phyloP scores from a whole-genome alignment of 2,329 filamentous ascomycete genomes.

The Zasmidium angulare region DNA sequence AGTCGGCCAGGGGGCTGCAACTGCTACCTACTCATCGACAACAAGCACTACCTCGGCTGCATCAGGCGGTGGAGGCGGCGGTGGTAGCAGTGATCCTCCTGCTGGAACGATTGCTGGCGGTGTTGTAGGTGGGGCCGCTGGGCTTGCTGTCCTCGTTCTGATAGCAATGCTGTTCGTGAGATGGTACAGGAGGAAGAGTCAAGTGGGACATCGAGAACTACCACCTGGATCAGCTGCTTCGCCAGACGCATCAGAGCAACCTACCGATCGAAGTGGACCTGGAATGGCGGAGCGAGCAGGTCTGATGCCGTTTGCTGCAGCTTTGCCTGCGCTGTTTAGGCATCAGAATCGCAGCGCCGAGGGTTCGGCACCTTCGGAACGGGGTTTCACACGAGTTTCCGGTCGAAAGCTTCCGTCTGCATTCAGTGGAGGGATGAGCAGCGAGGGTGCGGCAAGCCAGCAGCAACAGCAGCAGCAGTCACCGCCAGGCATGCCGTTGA shows the following conservation, averaged over 20 bases:
- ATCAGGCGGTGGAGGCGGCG: conserved; percentile 5
- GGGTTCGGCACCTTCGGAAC: conserved; percentile 34
- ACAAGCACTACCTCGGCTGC: conserved; percentile 10
- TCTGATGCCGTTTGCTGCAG: conserved; percentile 37
- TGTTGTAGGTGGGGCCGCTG: conserved; percentile 62
- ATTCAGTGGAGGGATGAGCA: conserved; percentile 50
- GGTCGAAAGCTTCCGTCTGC: conserved; percentile 51
- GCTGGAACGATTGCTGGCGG: conserved; percentile 60
- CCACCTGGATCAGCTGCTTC: conserved; percentile 22
- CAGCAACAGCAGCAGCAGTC: conserved; percentile 17
- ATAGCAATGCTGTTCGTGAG: conserved; percentile 54
- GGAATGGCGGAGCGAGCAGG: conserved; percentile 44
- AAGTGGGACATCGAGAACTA: conserved; percentile 26
- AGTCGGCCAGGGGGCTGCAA: conserved; percentile 7
- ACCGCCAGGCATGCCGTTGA: conserved; percentile 22
- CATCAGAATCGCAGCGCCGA: conserved; percentile 31
- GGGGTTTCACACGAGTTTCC: conserved; percentile 48
- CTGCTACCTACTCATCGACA: conserved; percentile 9
- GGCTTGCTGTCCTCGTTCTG: conserved; percentile 52
- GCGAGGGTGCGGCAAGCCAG: conserved; percentile 22
- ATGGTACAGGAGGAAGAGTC: conserved; percentile 46
- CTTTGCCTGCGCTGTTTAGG: conserved; percentile 40
- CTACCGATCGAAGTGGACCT: conserved; percentile 24
- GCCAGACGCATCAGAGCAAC: conserved; percentile 10
- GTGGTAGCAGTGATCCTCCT: conserved; percentile 33